Percentiles rank a stretch among this genome's conserved stretches.
Conservation (phyloP, 2,329 filamentous ascomycete genomes). For the Calonectria crousiana region DNA sequence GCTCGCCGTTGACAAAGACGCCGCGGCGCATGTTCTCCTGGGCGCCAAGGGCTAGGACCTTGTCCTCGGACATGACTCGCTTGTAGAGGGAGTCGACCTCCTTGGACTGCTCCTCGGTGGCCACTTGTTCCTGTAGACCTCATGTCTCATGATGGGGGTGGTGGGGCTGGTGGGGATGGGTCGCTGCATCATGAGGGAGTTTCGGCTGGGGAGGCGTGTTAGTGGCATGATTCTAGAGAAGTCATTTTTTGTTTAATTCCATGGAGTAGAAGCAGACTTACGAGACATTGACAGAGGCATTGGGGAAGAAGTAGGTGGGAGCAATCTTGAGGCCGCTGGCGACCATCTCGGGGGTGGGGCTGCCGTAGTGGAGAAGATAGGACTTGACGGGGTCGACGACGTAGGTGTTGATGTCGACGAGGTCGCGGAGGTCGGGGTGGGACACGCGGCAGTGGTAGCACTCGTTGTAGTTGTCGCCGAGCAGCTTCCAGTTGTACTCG, state of each 20-base stretch:
- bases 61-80: conserved; percentile 65
- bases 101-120: conserved; percentile 5
- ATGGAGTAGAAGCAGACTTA: conserved; percentile 51
- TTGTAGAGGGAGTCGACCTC: conserved; percentile 14
- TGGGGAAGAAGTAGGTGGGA: conserved; percentile 62
- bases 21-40: conserved; percentile 64
- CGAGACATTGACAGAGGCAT: conserved; percentile 61
- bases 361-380: conserved; percentile 22
- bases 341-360: conserved; percentile 20
- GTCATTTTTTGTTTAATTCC: too few species aligned
- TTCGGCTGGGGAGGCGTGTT: conserved; percentile 55
- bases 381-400: conserved; percentile 47
- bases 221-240: not conserved
- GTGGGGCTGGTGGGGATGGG: conserved; percentile 67
- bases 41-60: conserved; percentile 60
- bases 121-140: conserved; percentile 48
- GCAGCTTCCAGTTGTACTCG: conserved; percentile 70
- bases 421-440: conserved; percentile 66
- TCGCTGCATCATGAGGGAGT: conserved; percentile 73
- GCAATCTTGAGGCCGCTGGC: conserved; percentile 14
- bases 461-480: conserved; percentile 74
- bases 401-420: conserved; percentile 69
- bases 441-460: conserved; percentile 72
- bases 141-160: conserved; percentile 68
- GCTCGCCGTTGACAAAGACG: conserved; percentile 63